phyloP scores from a whole-genome alignment of 352 stramenopile genomes.

The Blastocystis hominis region DNA sequence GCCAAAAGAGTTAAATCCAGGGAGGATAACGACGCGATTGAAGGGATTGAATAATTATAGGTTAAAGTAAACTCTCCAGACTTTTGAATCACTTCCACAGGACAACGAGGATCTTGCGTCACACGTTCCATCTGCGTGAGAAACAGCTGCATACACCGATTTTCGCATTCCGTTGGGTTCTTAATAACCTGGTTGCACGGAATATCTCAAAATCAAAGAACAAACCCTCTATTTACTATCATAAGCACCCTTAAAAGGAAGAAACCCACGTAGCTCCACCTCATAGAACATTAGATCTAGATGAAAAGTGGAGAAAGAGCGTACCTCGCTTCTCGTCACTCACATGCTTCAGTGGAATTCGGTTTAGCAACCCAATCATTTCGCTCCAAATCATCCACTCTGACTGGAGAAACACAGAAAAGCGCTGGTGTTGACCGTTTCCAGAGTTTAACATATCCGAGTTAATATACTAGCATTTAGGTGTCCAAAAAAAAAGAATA shows the following conservation, averaged over 20 bases:
- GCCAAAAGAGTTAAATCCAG: neutral
- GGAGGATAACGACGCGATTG: neutral
- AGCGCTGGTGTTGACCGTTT: neutral
- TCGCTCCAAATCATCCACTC: neutral
- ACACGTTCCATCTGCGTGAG: neutral
- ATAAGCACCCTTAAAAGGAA: constrained; percentile 5
- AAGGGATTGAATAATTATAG: neutral
- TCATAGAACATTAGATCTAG: constrained; percentile 16
- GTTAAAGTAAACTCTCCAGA: neutral
- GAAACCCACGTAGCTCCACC: constrained; percentile 23
- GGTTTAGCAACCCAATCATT: constrained; percentile 2
- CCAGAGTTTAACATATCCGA: neutral
- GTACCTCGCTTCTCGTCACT: neutral
- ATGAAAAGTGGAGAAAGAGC: neutral
- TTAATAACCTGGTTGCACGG: neutral
- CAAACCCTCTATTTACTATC: neutral
- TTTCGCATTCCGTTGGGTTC: neutral
- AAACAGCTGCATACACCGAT: neutral
- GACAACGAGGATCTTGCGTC: neutral
- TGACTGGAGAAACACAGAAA: neutral
- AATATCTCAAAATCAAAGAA: neutral
- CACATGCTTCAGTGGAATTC: neutral
- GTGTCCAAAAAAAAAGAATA: neutral
- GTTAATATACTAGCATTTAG: neutral
- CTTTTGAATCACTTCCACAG: neutral